Conservation (phyloP, 2,329 filamentous ascomycete genomes). For the Ceratocystiopsis minuta region DNA sequence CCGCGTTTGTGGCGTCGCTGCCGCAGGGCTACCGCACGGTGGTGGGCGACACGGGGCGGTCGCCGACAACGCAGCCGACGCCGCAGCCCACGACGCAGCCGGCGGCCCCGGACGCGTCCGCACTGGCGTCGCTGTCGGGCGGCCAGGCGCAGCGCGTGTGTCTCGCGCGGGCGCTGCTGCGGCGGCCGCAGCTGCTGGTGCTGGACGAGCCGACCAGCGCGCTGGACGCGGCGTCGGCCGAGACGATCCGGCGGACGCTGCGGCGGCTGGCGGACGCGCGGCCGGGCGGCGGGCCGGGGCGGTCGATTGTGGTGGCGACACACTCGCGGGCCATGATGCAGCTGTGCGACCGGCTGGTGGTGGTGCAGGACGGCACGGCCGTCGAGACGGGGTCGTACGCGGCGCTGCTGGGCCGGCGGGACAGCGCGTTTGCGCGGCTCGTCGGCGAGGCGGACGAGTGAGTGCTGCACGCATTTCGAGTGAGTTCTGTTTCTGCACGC, state of each 20-base stretch:
- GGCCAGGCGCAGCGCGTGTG: conserved; percentile 70
- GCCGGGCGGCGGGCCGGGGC: too few relatives aligned
- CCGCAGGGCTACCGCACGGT: conserved; percentile 53
- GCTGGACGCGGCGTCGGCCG: conserved; percentile 52
- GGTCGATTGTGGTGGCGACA: conserved; percentile 61
- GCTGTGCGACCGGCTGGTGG: conserved; percentile 53
- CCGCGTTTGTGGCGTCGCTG: conserved; percentile 59
- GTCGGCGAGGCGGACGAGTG: conserved; percentile 16
- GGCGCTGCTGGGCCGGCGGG: conserved; percentile 27
- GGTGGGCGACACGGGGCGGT: conserved; percentile 40
- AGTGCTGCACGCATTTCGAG: neutral
- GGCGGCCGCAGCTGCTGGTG: conserved; percentile 54
- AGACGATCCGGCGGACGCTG: conserved; percentile 33
- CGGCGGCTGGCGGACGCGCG: neutral
- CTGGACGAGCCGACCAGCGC: conserved; percentile 78
- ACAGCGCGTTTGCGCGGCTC: conserved; percentile 29
- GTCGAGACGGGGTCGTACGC: conserved; percentile 48
- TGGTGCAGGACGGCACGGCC: conserved; percentile 49
- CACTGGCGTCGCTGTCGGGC: conserved; percentile 44
- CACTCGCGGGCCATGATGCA: conserved; percentile 78
- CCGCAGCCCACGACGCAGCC: too few relatives aligned
- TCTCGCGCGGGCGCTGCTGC: conserved; percentile 61
- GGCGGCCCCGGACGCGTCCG: neutral
- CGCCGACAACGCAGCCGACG: too few relatives aligned
- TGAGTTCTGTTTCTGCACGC: neutral